These are phyloP conservation scores for Lachancea thermotolerans DNA, from an alignment of 805 yeast species.

Conservation along the genomic window DNA sequence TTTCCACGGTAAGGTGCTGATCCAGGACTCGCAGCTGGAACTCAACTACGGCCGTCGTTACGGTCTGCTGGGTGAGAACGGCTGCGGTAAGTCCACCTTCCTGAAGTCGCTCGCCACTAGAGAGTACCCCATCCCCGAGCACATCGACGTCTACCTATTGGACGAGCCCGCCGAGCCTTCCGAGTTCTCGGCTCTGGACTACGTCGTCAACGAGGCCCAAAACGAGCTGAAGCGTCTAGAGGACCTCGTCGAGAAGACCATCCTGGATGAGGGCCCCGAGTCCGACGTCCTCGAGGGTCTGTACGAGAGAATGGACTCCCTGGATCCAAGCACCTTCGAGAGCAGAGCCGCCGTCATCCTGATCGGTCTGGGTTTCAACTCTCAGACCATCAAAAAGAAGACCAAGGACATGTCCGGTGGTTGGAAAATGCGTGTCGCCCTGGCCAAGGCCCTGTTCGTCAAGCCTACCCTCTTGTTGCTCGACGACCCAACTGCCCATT, in stretches of 20 bases:
- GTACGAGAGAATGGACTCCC: slow-evolving; percentile 89
- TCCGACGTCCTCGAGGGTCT: slow-evolving; percentile 74
- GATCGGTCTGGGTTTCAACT: slow-evolving; percentile 94
- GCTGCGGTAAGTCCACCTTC: slow-evolving; percentile 97
- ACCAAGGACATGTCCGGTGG: slow-evolving; percentile 99
- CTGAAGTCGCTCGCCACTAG: slow-evolving; percentile 90
- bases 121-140: slow-evolving; percentile 91
- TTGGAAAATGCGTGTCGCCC: slow-evolving; percentile 99
- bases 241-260: slow-evolving; percentile 80
- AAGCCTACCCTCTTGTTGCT: slow-evolving; percentile 90
- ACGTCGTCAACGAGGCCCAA: slow-evolving; percentile 96
- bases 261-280: slow-evolving; percentile 93
- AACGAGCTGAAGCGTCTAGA: slow-evolving; percentile 84
- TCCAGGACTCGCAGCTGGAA: slow-evolving; percentile 88
- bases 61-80: slow-evolving; percentile 96
- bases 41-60: slow-evolving; percentile 96
- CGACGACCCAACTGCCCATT: slow-evolving; percentile 99
- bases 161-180: slow-evolving; percentile 98
- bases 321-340: slow-evolving; percentile 96
- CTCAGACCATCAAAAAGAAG: slow-evolving; percentile 78
- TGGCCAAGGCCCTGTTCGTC: slow-evolving; percentile 95
- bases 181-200: slow-evolving; percentile 86
- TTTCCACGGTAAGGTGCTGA: slow-evolving; percentile 95
- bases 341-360: slow-evolving; percentile 91
- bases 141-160: slow-evolving; percentile 82